Conservation (phyloP, 2,329 filamentous ascomycete species). For the Fonsecaea pedrosoi region DNA sequence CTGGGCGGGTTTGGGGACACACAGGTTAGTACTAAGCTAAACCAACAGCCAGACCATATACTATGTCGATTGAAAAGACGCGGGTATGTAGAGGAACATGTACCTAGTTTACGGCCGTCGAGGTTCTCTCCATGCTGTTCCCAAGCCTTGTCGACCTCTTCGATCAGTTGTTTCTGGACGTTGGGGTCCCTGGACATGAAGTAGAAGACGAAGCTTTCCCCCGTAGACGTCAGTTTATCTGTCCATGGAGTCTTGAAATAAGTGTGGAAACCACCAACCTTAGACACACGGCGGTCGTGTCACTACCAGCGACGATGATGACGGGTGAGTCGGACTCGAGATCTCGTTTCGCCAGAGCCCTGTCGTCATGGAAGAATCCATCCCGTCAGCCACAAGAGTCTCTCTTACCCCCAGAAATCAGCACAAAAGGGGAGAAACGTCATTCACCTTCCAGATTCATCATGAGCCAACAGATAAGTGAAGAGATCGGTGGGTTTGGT, state of each 20-base stretch:
- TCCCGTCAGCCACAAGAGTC: not conserved
- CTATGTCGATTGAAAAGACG: not conserved
- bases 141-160: slow-evolving; percentile 1
- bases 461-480: not conserved
- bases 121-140: not conserved
- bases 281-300: slow-evolving; percentile 6
- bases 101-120: not conserved
- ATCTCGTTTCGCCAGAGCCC: not conserved
- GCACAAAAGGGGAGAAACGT: too few relatives aligned
- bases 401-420: not conserved
- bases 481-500: slow-evolving; percentile 2
- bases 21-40: not conserved
- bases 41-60: not conserved
- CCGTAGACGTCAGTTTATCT: not conserved
- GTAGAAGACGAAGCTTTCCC: slow-evolving; percentile 8
- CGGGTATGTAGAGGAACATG: too few relatives aligned
- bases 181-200: not conserved
- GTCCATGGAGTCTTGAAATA: not conserved
- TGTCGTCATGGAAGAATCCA: not conserved
- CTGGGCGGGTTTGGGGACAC: not conserved
- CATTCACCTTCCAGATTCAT: not conserved
- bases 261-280: not conserved
- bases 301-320: slow-evolving; percentile 5
- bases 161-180: not conserved
- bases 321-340: not conserved